A percentile compares a stretch with the other conserved stretches of the same genome.
Conservation (phyloP, 108 stramenopile species). For the Schizochytrium sp. region DNA sequence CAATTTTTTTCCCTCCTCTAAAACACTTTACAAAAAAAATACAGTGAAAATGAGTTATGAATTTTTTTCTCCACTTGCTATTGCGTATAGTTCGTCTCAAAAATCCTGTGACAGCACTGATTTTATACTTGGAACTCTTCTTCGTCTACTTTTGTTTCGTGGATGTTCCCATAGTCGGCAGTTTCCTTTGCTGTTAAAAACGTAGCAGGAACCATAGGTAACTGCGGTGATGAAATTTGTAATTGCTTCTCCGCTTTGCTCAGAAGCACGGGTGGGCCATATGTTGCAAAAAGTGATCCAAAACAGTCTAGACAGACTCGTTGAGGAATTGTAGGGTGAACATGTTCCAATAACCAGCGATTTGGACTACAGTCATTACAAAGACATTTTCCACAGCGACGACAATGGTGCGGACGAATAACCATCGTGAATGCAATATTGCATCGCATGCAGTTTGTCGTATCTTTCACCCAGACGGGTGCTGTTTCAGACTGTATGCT, state of each 20-base stretch:
- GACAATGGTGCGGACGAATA: slow-evolving; percentile 3
- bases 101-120: too few species aligned
- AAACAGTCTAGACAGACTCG: slow-evolving; percentile 55
- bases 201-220: too few species aligned
- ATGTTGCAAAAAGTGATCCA: not conserved
- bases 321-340: slow-evolving; percentile 24
- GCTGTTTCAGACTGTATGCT: not conserved
- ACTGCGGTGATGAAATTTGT: not conserved
- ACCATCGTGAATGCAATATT: not conserved
- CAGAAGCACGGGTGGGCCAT: slow-evolving; percentile 1
- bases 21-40: too few species aligned
- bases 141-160: too few species aligned
- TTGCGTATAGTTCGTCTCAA: too few species aligned
- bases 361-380: slow-evolving; percentile 48
- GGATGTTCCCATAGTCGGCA: too few species aligned
- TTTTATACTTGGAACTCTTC: too few species aligned
- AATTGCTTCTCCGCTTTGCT: not conserved
- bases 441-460: slow-evolving; percentile 22
- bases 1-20: too few species aligned
- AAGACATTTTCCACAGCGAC: slow-evolving; percentile 2
- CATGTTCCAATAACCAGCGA: slow-evolving; percentile 3
- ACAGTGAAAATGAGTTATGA: too few species aligned
- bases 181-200: too few species aligned
- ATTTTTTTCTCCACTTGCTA: too few species aligned
- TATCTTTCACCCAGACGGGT: slow-evolving; percentile 27